Conservation (phyloP, 2,329 filamentous ascomycete genomes). For the Furcasterigmium furcatum region DNA sequence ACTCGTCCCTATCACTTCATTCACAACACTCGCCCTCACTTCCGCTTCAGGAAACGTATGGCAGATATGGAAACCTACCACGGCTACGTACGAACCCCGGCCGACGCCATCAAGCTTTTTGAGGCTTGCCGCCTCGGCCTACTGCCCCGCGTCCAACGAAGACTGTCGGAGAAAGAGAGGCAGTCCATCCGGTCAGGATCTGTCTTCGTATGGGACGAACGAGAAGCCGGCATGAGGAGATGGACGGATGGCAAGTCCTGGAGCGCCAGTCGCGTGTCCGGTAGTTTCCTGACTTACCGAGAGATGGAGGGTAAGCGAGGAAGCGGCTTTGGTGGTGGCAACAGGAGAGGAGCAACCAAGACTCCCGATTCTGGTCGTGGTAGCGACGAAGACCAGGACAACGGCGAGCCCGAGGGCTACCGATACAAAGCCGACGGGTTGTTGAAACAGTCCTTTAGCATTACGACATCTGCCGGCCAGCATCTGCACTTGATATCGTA, state of each 20-base stretch:
- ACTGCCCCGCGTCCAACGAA: constrained; percentile 85
- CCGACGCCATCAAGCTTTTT: constrained; percentile 97
- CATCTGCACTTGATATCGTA: constrained; percentile 98
- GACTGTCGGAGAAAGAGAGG: constrained; percentile 93
- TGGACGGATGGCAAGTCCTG: constrained; percentile 99
- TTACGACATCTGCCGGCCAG: constrained; percentile 83
- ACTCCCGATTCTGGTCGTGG: constrained; percentile 78
- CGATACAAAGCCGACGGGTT: constrained; percentile 93
- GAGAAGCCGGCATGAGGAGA: constrained; percentile 94
- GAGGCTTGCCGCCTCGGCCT: constrained; percentile 90
- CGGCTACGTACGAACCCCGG: constrained; percentile 91
- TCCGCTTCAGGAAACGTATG: background rate
- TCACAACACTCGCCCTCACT: background rate
- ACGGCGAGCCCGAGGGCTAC: constrained; percentile 85
- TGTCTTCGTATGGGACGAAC: constrained; percentile 99
- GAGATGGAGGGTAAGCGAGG: constrained; percentile 99
- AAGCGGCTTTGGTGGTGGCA: constrained; percentile 63
- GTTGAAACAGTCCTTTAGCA: constrained; percentile 99
- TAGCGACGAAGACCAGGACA: constrained; percentile 83
- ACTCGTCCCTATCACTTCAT: background rate
- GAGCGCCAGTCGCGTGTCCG: constrained; percentile 96
- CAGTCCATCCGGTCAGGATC: constrained; percentile 95
- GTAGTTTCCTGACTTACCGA: constrained; percentile 94
- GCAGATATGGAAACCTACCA: constrained; percentile 89
- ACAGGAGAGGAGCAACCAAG: constrained; percentile 61